phyloP scores from a whole-genome alignment of 2,329 filamentous ascomycete species.

The Trichoderma asperellum region DNA sequence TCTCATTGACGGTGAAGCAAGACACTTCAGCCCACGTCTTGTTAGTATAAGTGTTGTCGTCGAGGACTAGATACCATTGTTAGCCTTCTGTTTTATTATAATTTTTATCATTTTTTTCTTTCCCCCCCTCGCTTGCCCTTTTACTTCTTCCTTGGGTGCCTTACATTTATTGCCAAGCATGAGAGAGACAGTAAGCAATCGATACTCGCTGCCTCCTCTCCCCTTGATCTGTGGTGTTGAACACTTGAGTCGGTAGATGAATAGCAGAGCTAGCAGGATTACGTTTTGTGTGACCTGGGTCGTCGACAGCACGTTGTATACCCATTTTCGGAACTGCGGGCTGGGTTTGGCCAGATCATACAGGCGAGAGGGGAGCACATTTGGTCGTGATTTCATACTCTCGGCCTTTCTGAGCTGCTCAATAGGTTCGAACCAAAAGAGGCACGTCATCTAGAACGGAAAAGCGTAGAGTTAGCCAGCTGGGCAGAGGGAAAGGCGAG shows the following conservation, averaged over 20 bases:
- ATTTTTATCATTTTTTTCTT: too few species aligned
- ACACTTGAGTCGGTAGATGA: constrained; percentile 91
- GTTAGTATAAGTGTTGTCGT: constrained; percentile 99
- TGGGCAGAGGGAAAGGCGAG: neutral
- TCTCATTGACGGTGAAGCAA: constrained; percentile 88
- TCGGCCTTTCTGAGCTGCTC: constrained; percentile 78
- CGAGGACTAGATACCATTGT: constrained; percentile 64
- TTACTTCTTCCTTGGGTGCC: constrained; percentile 33
- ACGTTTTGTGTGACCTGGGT: constrained; percentile 98
- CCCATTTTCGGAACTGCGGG: constrained; percentile 89
- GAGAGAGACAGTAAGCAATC: constrained; percentile 87
- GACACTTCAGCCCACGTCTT: constrained; percentile 99
- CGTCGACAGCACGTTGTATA: constrained; percentile 84
- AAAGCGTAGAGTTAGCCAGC: neutral
- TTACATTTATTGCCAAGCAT: constrained; percentile 98
- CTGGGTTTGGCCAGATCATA: constrained; percentile 74
- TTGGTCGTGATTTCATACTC: constrained; percentile 53
- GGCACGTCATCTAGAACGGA: constrained; percentile 78
- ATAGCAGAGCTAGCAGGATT: constrained; percentile 83
- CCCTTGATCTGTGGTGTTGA: constrained; percentile 88
- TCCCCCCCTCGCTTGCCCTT: neutral
- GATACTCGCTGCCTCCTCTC: constrained; percentile 89
- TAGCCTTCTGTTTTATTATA: constrained; percentile 28
- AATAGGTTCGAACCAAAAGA: constrained; percentile 96
- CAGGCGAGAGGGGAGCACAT: constrained; percentile 55